phyloP scores from a whole-genome alignment of 208 protist species.

The Zelonia costaricensis region DNA sequence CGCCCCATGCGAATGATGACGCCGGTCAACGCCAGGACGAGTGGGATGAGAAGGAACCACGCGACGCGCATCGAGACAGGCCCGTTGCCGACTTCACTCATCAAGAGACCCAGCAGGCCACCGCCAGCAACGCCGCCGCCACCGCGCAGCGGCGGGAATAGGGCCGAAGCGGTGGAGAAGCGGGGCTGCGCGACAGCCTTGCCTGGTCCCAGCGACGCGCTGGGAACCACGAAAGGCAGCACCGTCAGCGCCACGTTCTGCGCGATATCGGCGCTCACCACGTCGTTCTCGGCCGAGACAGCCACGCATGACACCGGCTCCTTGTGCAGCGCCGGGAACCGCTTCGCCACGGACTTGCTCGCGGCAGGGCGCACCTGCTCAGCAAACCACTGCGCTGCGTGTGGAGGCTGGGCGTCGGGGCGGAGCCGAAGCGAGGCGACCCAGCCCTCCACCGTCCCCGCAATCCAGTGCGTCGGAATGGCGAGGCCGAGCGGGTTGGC shows the following conservation, averaged over 20 bases:
- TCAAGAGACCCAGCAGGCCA: not conserved
- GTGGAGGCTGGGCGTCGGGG: not conserved
- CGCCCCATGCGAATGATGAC: not conserved
- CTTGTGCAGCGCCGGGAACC: slow-evolving; percentile 51
- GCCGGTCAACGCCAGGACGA: slow-evolving; percentile 8
- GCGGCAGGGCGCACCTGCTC: slow-evolving; percentile 21
- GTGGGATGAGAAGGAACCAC: slow-evolving; percentile 9
- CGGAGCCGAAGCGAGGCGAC: slow-evolving; percentile 28
- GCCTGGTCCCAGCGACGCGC: not conserved
- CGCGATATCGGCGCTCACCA: slow-evolving; percentile 79
- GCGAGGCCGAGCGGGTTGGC: slow-evolving; percentile 43
- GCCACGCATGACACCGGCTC: slow-evolving; percentile 80
- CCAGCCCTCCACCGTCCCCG: slow-evolving; percentile 67
- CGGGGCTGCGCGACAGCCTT: slow-evolving; percentile 3
- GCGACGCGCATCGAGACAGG: not conserved
- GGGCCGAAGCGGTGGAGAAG: slow-evolving; percentile 1
- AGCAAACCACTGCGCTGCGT: not conserved
- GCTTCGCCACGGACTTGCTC: slow-evolving; percentile 8
- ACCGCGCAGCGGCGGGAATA: slow-evolving; percentile 8
- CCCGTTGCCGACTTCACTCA: not conserved
- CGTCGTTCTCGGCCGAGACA: slow-evolving; percentile 63
- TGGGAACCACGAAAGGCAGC: slow-evolving; percentile 25
- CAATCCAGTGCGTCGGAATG: slow-evolving; percentile 60
- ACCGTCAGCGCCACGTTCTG: slow-evolving; percentile 77
- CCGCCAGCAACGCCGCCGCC: not conserved